Evolutionary conservation across 2,329 filamentous ascomycete species (phyloP).

Genomic region (Thyridium curvatum): DNA sequence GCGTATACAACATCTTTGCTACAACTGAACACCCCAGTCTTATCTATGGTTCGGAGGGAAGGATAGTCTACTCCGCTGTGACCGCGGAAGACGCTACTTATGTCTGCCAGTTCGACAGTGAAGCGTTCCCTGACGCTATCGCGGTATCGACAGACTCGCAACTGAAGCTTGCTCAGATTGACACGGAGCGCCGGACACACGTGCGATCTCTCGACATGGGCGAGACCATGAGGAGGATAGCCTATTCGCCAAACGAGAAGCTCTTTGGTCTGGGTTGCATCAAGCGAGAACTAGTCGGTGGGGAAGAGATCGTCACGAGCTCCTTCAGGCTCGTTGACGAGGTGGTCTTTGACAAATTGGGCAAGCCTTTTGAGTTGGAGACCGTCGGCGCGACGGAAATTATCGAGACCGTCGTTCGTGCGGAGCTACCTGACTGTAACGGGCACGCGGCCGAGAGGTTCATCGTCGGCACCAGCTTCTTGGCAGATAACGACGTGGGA

Average conservation of each 20-base stretch:
- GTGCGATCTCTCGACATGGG: slow-evolving; percentile 72
- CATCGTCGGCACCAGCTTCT: slow-evolving; percentile 80
- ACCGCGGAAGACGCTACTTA: slow-evolving; percentile 80
- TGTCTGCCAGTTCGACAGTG: slow-evolving; percentile 76
- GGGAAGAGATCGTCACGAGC: slow-evolving; percentile 70
- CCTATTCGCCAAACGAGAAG: slow-evolving; percentile 73
- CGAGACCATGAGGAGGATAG: slow-evolving; percentile 79
- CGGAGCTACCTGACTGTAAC: slow-evolving; percentile 56
- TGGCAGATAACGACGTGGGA: slow-evolving; percentile 51
- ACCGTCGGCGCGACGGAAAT: slow-evolving; percentile 53
- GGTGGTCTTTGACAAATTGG: slow-evolving; percentile 74
- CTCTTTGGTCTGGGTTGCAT: slow-evolving; percentile 87
- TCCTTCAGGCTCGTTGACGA: slow-evolving; percentile 90
- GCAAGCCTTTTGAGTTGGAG: slow-evolving; percentile 57
- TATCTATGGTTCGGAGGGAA: slow-evolving; percentile 83
- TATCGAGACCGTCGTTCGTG: slow-evolving; percentile 76
- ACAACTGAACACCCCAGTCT: slow-evolving; percentile 91
- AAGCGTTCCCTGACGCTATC: slow-evolving; percentile 74
- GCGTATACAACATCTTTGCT: slow-evolving; percentile 76
- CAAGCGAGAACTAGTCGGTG: slow-evolving; percentile 61
- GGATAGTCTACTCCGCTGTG: slow-evolving; percentile 88
- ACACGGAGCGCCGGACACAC: slow-evolving; percentile 81
- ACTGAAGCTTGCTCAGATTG: slow-evolving; percentile 74
- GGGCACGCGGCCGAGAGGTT: slow-evolving; percentile 67
- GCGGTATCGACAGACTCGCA: slow-evolving; percentile 72